These are phyloP conservation scores for bread wheat (Triticum aestivum) DNA, from an alignment of 176 grass and related monocot genomes.

Conservation along the genomic window IWGSC_CS_RefSeq_v2.1 NC_057813.1:441998321-441998820, in stretches of 20 bases:
- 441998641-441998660: neutral
- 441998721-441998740: too few species aligned
- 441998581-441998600: slow-evolving; percentile 1
- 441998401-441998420: slow-evolving; percentile 12
- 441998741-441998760: too few species aligned
- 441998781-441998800: too few species aligned
- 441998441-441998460: slow-evolving; percentile 1
- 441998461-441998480: slow-evolving; percentile 19
- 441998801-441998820: too few species aligned
- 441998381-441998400: slow-evolving; percentile 23
- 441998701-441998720: neutral
- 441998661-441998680: neutral
- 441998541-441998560: neutral
- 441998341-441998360: neutral
- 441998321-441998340: too few species aligned
- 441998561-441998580: neutral
- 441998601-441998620: neutral
- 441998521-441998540: slow-evolving; percentile 22
- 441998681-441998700: neutral
- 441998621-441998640: slow-evolving; percentile 34
- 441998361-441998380: slow-evolving; percentile 17
- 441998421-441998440: neutral
- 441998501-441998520: slow-evolving; percentile 27
- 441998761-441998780: too few species aligned
- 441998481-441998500: slow-evolving; percentile 51